phyloP scores from a whole-genome alignment of 169 alveolate genomes.

The Babesia bovis region DNA sequence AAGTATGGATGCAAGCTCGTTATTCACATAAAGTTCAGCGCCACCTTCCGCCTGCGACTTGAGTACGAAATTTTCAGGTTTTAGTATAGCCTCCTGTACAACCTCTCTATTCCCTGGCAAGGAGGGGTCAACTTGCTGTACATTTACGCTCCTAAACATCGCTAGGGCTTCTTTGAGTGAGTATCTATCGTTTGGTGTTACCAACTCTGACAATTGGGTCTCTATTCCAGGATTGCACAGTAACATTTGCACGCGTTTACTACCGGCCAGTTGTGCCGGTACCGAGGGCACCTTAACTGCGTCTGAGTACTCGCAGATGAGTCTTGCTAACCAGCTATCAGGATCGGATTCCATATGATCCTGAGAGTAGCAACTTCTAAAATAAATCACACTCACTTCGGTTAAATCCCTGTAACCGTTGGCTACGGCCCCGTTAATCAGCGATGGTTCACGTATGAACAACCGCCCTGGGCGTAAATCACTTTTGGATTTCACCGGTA shows the following conservation, averaged over 20 bases:
- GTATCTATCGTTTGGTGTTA: not conserved
- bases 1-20: conserved; percentile 26
- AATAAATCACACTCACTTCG: conserved; percentile 60
- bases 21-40: conserved; percentile 8
- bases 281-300: conserved; percentile 61
- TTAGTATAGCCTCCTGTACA: conserved; percentile 48
- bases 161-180: not conserved
- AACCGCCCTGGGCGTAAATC: conserved; percentile 44
- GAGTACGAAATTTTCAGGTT: conserved; percentile 42
- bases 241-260: conserved; percentile 57
- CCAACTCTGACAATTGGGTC: not conserved
- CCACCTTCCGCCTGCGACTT: conserved; percentile 63
- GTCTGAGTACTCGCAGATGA: conserved; percentile 44
- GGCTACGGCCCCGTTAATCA: too few species aligned
- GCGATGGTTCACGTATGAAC: conserved; percentile 4
- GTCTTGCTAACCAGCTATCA: conserved; percentile 40
- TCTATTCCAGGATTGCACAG: conserved; percentile 26
- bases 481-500: not conserved
- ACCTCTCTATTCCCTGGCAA: conserved; percentile 15
- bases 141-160: conserved; percentile 11
- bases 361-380: conserved; percentile 33
- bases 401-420: not conserved
- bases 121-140: conserved; percentile 67
- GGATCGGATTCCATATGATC: conserved; percentile 28
- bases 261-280: conserved; percentile 53